Evolutionary conservation across 371 early-diverging fungal genomes (phyloP), one percentile per base, ranked within the genome.

Genomic region (Mortierella sp.): DNA sequence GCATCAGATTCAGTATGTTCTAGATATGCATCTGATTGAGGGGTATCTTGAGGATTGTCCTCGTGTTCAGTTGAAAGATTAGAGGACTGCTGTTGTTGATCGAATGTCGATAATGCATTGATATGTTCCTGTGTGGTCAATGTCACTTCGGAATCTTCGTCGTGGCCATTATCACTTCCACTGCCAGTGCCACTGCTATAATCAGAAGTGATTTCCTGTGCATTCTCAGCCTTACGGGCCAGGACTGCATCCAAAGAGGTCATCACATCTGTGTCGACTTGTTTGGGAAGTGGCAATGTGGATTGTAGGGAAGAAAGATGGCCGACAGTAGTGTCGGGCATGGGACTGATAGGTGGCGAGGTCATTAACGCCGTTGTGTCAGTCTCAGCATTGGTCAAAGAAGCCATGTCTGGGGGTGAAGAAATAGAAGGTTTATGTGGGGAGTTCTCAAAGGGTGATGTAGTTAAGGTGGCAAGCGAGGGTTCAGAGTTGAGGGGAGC

Each of bases 331-430:
- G 48, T 50, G 33, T 70, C 66, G 16, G 70, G n/a, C 32, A 66
- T 57, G 11, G 79, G 74, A 40, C 79, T 78, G 52, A 70, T 55
- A 7, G 79, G 79, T 21, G 78, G 78, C 22, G 79, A 78, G 24
- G 53, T 38, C 55, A 78, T 69, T 21, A 63, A 47, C 22, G 65
- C 70, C 16, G 69, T 63, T 32, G 76, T 53, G 7, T 67, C 58
- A 43, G 43, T 63, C 40, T 65, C 64, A 8, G 48, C 36, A 21
- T 47, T 43, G 28, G 65, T 45, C 62, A 68, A 65, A 36, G 68
- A 13, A 13, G 59, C 58, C 16, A 59, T 57, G 21, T 43, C 66
- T 53, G 33, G 50, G n/a, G n/a, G 57, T 28, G 24, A 41, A 47
- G 33, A 32, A 13, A 58, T 32, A n/a, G 58, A 40, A 16, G n/a